Evolutionary conservation across 2,329 filamentous ascomycete genomes (phyloP), one percentile per base, ranked within the genome.

Genomic region (Basipetospora sp.): DNA sequence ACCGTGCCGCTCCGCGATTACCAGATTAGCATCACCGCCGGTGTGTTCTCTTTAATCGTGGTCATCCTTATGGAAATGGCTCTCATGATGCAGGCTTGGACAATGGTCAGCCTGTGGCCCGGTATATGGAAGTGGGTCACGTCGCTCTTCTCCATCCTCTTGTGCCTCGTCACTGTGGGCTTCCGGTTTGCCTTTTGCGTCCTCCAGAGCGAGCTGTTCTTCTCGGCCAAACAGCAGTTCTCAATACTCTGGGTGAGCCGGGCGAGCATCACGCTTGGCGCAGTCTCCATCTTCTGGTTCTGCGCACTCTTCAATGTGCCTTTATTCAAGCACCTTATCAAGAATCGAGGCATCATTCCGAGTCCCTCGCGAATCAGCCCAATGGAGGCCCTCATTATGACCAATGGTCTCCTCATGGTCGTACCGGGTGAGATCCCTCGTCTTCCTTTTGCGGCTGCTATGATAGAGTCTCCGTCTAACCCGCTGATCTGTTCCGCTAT

Each of bases 331-430:
- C 69, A 74, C 47, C 57, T 74, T 42, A 50, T 59, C 31, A 49
- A 53, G 8, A 66, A 65, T 44, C 56, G 66, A 18, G 63, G 60
- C 33, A 50, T 74, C 5, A 54, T 73, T 1, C 60, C 62, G 1
- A 53, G 53, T 1, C 51, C 58, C 3, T 54, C 54, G 34, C 52
- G 58, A 0, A 47, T 74, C 28, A 65, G 53, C 0, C 60, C 67
- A 4, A 65, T 74, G 57, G 69, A 74, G 45, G 60, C 70, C 6
- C 55, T 74, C 17, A 58, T 71, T 36, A 65, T 71, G 46, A 67
- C 67, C 34, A 73, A 74, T 27, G 69, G 67, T 9, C 44, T 71
- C 1, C 53, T 74, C 38, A 73, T 74, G 70, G 45, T 71, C 13
- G 50, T 71, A 8, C 69, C 69, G n/a, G 63, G 69, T 71, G 51